These are phyloP conservation scores for Amanita pallidorosea DNA, from an alignment of 768 basidiomycete genomes.

Conservation along the genomic window DNA sequence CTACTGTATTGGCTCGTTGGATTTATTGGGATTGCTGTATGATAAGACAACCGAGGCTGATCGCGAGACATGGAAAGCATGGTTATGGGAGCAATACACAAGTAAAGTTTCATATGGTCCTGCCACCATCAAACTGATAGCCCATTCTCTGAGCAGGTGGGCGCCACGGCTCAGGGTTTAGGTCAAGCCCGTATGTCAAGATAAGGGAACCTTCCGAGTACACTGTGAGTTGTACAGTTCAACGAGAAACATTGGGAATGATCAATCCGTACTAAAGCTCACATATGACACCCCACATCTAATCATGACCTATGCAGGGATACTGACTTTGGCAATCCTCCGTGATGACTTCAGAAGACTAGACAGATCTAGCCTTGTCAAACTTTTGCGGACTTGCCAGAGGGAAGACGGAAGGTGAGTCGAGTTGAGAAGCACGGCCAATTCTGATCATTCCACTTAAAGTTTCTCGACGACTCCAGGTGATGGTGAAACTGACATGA, in stretches of 20 bases:
- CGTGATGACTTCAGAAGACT: constrained; percentile 74
- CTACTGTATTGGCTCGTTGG: constrained; percentile 81
- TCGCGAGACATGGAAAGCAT: constrained; percentile 56
- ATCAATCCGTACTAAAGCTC: constrained; percentile 19
- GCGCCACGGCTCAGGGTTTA: constrained; percentile 55
- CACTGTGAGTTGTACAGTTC: background rate
- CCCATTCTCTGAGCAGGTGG: constrained; percentile 29
- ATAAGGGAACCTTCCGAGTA: constrained; percentile 8
- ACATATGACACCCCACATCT: constrained; percentile 69
- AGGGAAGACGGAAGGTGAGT: constrained; percentile 73
- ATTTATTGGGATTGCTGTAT: constrained; percentile 51
- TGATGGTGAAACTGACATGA: constrained; percentile 64
- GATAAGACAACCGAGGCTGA: constrained; percentile 38
- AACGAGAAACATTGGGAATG: background rate
- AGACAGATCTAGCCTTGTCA: constrained; percentile 55
- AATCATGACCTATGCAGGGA: constrained; percentile 89
- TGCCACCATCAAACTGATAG: background rate
- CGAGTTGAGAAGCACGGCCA: background rate
- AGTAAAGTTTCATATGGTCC: constrained; percentile 17
- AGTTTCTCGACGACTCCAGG: constrained; percentile 69
- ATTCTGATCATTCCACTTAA: constrained; percentile 1
- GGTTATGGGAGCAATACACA: constrained; percentile 87
- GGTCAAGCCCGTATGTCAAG: constrained; percentile 67
- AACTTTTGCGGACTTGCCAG: constrained; percentile 66
- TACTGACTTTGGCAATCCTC: constrained; percentile 75